Conservation (phyloP, 2,329 filamentous ascomycete genomes). For the Ramularia collo-cygni region DNA sequence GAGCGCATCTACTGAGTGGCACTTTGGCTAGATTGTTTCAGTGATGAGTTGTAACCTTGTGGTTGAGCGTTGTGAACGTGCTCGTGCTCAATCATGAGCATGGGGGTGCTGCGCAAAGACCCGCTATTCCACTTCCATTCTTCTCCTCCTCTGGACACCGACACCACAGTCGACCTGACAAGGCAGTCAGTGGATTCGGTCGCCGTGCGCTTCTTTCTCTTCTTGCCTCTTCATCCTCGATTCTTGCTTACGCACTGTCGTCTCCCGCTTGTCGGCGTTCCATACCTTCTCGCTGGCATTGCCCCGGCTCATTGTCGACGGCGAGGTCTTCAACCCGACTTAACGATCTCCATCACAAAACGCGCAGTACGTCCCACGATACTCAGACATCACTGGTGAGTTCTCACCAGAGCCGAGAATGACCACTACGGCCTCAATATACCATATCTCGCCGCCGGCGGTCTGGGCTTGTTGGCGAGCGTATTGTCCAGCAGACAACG, state of each 20-base stretch:
- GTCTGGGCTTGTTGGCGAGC: neutral
- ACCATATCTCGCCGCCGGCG: conserved; percentile 13
- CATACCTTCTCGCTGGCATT: too few species aligned
- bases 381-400: conserved; percentile 24
- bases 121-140: conserved; percentile 1
- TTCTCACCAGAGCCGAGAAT: conserved; percentile 9
- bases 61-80: too few species aligned
- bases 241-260: conserved; percentile 8
- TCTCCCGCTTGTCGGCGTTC: neutral
- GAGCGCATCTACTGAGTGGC: too few species aligned
- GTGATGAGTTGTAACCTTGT: too few species aligned
- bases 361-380: conserved; percentile 20
- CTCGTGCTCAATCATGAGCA: too few species aligned
- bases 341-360: conserved; percentile 19
- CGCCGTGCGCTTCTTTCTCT: conserved; percentile 8
- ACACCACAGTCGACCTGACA: conserved; percentile 4
- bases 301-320: conserved; percentile 15
- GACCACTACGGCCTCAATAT: conserved; percentile 6
- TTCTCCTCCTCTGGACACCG: conserved; percentile 8
- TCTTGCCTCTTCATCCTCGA: conserved; percentile 10
- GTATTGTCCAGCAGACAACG: too few species aligned
- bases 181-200: conserved; percentile 6
- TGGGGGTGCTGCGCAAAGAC: too few species aligned
- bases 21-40: too few species aligned
- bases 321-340: conserved; percentile 18